Conservation (phyloP, 2,329 filamentous ascomycete species). For the Cladosporium sp. region DNA sequence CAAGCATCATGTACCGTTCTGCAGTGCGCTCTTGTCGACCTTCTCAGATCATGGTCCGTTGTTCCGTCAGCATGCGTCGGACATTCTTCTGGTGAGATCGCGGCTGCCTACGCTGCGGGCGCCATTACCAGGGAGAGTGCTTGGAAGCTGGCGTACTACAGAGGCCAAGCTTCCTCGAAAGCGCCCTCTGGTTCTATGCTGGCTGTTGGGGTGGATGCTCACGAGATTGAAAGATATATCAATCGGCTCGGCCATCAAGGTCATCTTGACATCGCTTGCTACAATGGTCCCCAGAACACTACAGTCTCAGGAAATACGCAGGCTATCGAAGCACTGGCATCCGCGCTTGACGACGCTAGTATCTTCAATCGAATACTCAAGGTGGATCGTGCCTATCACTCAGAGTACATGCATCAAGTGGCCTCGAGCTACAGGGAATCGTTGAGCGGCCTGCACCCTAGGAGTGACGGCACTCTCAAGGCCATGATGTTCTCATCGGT, state of each 20-base stretch:
- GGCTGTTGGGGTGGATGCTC: constrained; percentile 23
- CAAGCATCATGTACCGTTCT: neutral
- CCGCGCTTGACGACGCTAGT: constrained; percentile 30
- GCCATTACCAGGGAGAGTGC: constrained; percentile 19
- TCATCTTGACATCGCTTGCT: no score
- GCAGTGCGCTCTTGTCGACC: neutral
- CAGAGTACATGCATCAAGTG: constrained; percentile 30
- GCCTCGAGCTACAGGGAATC: constrained; percentile 12
- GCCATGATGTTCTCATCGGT: neutral
- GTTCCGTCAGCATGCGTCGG: constrained; percentile 23
- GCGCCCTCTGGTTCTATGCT: constrained; percentile 29
- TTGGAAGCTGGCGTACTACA: constrained; percentile 19
- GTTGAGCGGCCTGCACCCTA: neutral
- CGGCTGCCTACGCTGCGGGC: constrained; percentile 28
- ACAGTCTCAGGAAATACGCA: constrained; percentile 44
- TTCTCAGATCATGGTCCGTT: constrained; percentile 16
- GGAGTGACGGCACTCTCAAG: neutral
- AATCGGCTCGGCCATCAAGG: neutral
- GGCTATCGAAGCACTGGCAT: constrained; percentile 31
- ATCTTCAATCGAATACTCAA: constrained; percentile 38
- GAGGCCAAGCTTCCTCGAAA: constrained; percentile 15
- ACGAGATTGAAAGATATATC: no score
- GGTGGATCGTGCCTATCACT: constrained; percentile 43
- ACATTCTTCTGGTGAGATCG: constrained; percentile 33
- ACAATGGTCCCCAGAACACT: constrained; percentile 28